phyloP scores from a whole-genome alignment of 2,329 filamentous ascomycete genomes.

The Fusarium secorum region DNA sequence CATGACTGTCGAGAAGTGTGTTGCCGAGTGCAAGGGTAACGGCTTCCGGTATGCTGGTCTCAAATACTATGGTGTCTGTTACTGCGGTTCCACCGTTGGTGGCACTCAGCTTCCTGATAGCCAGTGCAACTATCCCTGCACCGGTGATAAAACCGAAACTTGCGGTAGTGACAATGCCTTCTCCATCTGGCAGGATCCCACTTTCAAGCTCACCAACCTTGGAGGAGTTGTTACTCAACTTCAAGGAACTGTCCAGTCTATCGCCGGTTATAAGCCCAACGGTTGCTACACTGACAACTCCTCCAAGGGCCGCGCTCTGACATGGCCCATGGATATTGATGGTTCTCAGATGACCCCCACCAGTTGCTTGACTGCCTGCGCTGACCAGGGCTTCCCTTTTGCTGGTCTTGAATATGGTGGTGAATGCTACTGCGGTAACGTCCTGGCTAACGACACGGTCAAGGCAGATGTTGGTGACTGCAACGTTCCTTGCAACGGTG shows the following conservation, averaged over 20 bases:
- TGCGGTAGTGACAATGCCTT: slow-evolving; percentile 59
- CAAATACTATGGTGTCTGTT: slow-evolving; percentile 61
- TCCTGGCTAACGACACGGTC: slow-evolving; percentile 58
- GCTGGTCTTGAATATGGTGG: slow-evolving; percentile 58
- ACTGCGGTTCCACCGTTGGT: slow-evolving; percentile 60
- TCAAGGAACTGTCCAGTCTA: slow-evolving; percentile 44
- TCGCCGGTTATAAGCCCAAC: slow-evolving; percentile 63
- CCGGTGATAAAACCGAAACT: slow-evolving; percentile 52
- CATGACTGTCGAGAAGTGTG: slow-evolving; percentile 59
- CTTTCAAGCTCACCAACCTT: slow-evolving; percentile 52
- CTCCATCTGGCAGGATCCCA: slow-evolving; percentile 59
- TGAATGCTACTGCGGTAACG: slow-evolving; percentile 61
- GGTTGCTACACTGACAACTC: slow-evolving; percentile 67
- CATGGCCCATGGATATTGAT: slow-evolving; percentile 52
- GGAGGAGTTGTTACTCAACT: slow-evolving; percentile 46
- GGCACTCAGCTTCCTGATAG: slow-evolving; percentile 60
- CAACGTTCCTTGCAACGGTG: slow-evolving; percentile 60
- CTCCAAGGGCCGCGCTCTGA: slow-evolving; percentile 53
- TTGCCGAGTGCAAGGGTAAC: slow-evolving; percentile 60
- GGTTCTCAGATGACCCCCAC: slow-evolving; percentile 51
- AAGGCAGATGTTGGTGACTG: slow-evolving; percentile 53
- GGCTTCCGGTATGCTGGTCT: slow-evolving; percentile 61
- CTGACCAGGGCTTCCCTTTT: slow-evolving; percentile 54
- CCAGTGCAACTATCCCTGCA: slow-evolving; percentile 66
- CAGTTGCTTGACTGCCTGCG: slow-evolving; percentile 54